These are phyloP conservation scores for Coniochaeta sp. DNA, from an alignment of 2,329 filamentous ascomycete genomes.

Conservation along the genomic window DNA sequence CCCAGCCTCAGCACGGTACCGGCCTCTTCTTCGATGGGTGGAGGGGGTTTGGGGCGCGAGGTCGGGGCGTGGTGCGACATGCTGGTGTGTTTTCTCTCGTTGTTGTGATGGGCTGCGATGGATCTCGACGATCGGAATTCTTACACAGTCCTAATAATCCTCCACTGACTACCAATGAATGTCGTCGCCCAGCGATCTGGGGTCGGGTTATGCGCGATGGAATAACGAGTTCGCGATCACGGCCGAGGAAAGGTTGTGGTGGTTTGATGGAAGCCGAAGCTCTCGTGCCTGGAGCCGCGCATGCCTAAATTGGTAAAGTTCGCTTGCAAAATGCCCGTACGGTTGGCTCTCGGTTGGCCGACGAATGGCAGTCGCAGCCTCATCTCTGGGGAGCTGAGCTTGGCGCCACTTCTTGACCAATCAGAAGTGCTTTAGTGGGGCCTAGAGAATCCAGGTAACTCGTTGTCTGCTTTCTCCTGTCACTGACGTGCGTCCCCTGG, in stretches of 20 bases:
- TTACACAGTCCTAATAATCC: not conserved
- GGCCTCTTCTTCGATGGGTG: constrained; percentile 81
- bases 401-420: not conserved
- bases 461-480: not conserved
- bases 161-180: not conserved
- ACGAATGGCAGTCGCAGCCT: not conserved
- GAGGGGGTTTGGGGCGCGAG: constrained; percentile 60
- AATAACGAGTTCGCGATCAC: not conserved
- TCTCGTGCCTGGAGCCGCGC: not conserved
- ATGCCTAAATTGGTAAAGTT: not conserved
- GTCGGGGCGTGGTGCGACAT: constrained; percentile 39
- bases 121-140: too few relatives aligned
- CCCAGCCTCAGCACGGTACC: constrained; percentile 75
- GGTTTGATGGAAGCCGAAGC: not conserved
- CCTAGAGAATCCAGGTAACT: not conserved
- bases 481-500: too few relatives aligned
- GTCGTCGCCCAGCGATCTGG: not conserved
- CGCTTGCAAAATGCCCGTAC: not conserved
- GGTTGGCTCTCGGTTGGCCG: not conserved
- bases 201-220: not conserved
- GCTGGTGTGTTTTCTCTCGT: not conserved
- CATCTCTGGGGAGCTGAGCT: not conserved
- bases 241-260: not conserved
- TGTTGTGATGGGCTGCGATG: too few relatives aligned
- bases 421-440: not conserved